Evolutionary conservation across 2,329 filamentous ascomycete species (phyloP), one percentile per base, ranked within the genome.

Genomic region (Talaromyces verruculosus): DNA sequence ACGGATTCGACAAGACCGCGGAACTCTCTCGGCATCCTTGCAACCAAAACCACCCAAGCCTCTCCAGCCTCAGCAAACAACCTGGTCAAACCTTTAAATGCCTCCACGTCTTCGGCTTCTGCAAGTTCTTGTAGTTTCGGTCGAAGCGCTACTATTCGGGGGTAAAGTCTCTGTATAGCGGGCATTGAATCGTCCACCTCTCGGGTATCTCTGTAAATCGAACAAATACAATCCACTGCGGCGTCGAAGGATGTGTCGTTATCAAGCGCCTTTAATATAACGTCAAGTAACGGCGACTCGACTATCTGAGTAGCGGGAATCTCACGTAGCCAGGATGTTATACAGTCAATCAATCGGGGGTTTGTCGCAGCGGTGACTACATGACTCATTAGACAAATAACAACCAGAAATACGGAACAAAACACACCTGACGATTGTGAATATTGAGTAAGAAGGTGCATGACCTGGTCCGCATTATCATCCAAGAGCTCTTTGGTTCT

Each of bases 311-410:
- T 85, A 58, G 96, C 87, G 0, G 94, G 92, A 6, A 99, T 92
- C 80, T 99, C 95, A 71, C 93, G 88, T 71, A 98, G 86, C 95
- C 95, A 99, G 2, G 95, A 97, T 37, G 93, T 96, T 72, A 98
- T 93, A 77, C 95, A 98, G 73, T 97, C 92, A 77, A 98, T 88
- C 58, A 99, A 85, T 73, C 93, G 91, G 2, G 94, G 93, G 74
- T 97, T 97, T 68, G 89, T 90, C 8, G 92, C 87, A 28, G 94
- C 93, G 58, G 87, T 82, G 61, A 85, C 92, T 93, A 73, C 15
- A 53, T 11, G 11, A 33, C 6, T 15, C 15, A 33, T 53, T 53
- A 53, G 49, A 51, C 13, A 53, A 25, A 15, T 17, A 19, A 22
- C 35, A 8, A 37, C n/a, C 5, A 25, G 10, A 22, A 5, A 7